A percentile compares a stretch with the other conserved stretches of the same genome.
Conservation (phyloP, 352 stramenopile genomes). For the Phytophthora pini region DNA sequence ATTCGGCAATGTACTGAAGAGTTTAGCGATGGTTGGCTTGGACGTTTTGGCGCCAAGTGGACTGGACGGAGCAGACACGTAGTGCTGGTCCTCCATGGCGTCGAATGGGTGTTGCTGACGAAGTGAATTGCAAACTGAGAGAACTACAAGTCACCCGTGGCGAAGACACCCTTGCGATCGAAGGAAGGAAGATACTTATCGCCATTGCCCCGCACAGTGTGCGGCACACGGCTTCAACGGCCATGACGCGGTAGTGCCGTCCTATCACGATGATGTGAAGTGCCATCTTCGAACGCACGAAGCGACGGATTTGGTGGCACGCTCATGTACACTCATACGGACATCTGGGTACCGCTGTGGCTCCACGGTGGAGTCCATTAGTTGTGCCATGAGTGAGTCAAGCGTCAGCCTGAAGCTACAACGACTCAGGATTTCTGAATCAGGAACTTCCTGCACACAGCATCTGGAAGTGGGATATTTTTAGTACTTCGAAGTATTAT, state of each 20-base stretch:
- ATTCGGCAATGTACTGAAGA: conserved; percentile 24
- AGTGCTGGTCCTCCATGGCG: conserved; percentile 10
- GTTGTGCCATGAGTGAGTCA: too few relatives aligned
- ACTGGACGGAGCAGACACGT: conserved; percentile 21
- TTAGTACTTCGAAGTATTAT: too few relatives aligned
- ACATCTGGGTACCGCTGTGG: too few relatives aligned
- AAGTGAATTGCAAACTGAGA: conserved; percentile 14
- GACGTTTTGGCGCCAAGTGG: neutral
- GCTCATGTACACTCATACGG: too few relatives aligned
- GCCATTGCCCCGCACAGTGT: neutral
- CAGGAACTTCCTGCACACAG: too few relatives aligned
- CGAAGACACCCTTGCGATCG: neutral
- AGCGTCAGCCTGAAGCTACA: too few relatives aligned
- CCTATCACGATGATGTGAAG: conserved; percentile 12
- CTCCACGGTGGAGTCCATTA: too few relatives aligned
- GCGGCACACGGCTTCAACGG: too few relatives aligned
- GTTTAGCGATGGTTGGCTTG: neutral
- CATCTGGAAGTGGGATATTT: too few relatives aligned
- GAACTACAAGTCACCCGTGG: neutral
- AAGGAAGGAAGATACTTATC: neutral
- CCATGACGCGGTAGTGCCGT: neutral
- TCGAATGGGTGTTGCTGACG: neutral
- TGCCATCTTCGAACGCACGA: neutral
- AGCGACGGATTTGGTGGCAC: too few relatives aligned
- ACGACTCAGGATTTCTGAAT: too few relatives aligned